Evolutionary conservation across 192 early-diverging fungal species (phyloP), one percentile per base, ranked within the genome.

Genomic region (Coemansia sp.): DNA sequence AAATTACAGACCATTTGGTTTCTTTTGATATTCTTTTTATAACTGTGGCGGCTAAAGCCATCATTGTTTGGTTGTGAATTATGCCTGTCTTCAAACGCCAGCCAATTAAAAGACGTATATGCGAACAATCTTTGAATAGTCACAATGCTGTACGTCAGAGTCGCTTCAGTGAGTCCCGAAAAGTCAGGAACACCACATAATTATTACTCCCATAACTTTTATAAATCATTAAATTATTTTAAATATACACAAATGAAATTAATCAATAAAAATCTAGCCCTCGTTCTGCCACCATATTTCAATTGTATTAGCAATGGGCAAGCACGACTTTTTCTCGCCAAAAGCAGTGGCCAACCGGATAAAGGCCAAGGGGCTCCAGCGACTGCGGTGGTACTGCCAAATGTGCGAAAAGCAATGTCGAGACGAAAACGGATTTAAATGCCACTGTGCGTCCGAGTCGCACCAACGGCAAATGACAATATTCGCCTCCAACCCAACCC

Each of bases 351-450:
- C 90, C 67, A 95, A 94, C 82, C 83, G 91, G 28, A 97, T 97
- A 64, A 97, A 91, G 68, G 82, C 93, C 50, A 97, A 97, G 66
- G 95, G 95, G 7, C 86, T 97, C 54, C 89, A 92, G 54, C 89
- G 90, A 58, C 82, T 97, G 38, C 84, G 90, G 37, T 97, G 90
- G 85, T 97, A 94, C 72, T 97, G 95, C 75, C 95, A 97, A 75
- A 93, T 93, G 84, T 96, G 94, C 66, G 86, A 94, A 69, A 92
- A 89, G 77, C 83, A 85, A 71, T 94, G 92, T 64, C 84, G 93
- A 60, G 95, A 97, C 80, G 93, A 92, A 69, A 97, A 97, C 82
- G 95, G 95, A 2, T 97, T 95, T 84, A 95, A 94, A 72, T 91
- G 91, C 58, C 96, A 98, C 75, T 91, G 88, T 58, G 82, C 83